These are phyloP conservation scores for Clathrus columnatus DNA, from an alignment of 768 basidiomycete genomes.

Conservation along the genomic window DNA sequence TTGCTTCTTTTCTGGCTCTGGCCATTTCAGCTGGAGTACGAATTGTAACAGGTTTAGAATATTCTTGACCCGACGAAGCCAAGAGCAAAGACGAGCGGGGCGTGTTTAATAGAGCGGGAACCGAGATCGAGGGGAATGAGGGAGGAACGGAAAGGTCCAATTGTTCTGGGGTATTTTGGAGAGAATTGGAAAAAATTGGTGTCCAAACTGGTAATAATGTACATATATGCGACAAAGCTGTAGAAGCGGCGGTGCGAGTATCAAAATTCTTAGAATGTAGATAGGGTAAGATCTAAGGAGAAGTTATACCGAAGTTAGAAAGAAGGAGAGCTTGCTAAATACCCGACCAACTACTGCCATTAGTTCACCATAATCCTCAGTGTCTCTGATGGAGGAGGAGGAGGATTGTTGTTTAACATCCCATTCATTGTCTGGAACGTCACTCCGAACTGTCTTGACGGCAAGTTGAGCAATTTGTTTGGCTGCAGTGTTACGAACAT, in stretches of 20 bases:
- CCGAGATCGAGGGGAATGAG: slow-evolving; percentile 68
- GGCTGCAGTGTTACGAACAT: slow-evolving; percentile 90
- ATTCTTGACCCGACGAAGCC: slow-evolving; percentile 92
- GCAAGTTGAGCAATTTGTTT: slow-evolving; percentile 93
- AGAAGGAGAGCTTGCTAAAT: slow-evolving; percentile 18
- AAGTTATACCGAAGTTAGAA: not conserved
- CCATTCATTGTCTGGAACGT: slow-evolving; percentile 66
- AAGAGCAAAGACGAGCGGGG: slow-evolving; percentile 60
- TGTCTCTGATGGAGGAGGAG: slow-evolving; percentile 44
- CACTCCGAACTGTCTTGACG: slow-evolving; percentile 72
- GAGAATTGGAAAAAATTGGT: slow-evolving; percentile 30
- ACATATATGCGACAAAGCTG: slow-evolving; percentile 83
- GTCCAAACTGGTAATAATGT: slow-evolving; percentile 74
- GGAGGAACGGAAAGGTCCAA: slow-evolving; percentile 30
- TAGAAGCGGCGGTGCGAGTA: slow-evolving; percentile 81
- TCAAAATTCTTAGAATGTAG: slow-evolving; percentile 90
- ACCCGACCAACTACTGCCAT: slow-evolving; percentile 88
- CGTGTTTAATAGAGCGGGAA: slow-evolving; percentile 66
- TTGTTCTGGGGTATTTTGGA: slow-evolving; percentile 25
- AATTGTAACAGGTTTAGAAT: slow-evolving; percentile 61
- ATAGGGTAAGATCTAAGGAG: slow-evolving; percentile 72
- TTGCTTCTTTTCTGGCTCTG: slow-evolving; percentile 80
- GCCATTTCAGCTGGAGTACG: slow-evolving; percentile 73
- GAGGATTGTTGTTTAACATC: slow-evolving; percentile 55
- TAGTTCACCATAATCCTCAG: slow-evolving; percentile 81